These are phyloP conservation scores for Neckera pumila DNA, from an alignment of 225 moss, liverwort and hornwort genomes.

Conservation along the genomic window DNA sequence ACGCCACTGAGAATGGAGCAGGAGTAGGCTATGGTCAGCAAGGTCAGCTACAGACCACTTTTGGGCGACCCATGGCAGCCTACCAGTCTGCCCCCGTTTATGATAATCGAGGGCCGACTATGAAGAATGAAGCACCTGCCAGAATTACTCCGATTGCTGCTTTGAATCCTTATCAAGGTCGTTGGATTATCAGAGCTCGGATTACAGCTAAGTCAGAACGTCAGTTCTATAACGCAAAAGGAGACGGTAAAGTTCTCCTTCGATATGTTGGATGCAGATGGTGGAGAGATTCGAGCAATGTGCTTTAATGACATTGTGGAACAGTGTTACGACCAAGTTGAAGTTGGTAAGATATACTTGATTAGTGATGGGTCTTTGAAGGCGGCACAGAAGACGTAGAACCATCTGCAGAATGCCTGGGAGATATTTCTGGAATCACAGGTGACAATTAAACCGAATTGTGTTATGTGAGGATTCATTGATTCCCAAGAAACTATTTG, in stretches of 20 bases:
- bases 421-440: slow-evolving; percentile 58
- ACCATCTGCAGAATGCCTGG: slow-evolving; percentile 93
- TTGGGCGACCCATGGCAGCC: slow-evolving; percentile 48
- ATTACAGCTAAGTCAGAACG: slow-evolving; percentile 72
- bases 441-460: slow-evolving; percentile 40
- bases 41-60: slow-evolving; percentile 36
- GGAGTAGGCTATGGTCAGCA: slow-evolving; percentile 42
- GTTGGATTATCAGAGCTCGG: slow-evolving; percentile 94
- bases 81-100: slow-evolving; percentile 72
- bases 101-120: slow-evolving; percentile 54
- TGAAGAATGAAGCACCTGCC: slow-evolving; percentile 61
- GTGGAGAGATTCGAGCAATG: slow-evolving; percentile 90
- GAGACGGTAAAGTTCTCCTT: slow-evolving; percentile 83
- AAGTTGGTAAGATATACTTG: slow-evolving; percentile 67
- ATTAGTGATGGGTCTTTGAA: too few relatives aligned
- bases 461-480: slow-evolving; percentile 36
- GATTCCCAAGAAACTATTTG: slow-evolving; percentile 40
- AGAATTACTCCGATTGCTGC: slow-evolving; percentile 79
- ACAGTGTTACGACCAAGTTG: slow-evolving; percentile 67
- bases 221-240: slow-evolving; percentile 80
- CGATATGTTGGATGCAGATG: slow-evolving; percentile 84
- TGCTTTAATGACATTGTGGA: slow-evolving; percentile 80
- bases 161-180: slow-evolving; percentile 91
- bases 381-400: slow-evolving; percentile 73
- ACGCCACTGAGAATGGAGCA: slow-evolving; percentile 9